Evolutionary conservation across 768 basidiomycete genomes (phyloP).

Genomic region (Paxillus rubicundulus): DNA sequence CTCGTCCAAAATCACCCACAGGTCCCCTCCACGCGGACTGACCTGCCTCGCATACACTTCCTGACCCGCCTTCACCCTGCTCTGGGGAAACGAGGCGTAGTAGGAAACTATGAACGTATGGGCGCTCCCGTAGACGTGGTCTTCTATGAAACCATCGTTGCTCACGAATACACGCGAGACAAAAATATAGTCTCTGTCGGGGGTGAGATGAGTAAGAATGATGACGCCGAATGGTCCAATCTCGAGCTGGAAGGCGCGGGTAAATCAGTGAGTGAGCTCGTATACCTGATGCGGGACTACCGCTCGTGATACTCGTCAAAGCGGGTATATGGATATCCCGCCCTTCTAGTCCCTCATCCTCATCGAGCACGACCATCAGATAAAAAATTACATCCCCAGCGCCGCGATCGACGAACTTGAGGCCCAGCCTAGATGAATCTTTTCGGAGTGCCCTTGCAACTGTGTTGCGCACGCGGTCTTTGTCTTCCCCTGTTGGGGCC

Average conservation of each 20-base stretch:
- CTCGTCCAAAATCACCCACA: conserved; percentile 40
- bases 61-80: conserved; percentile 22
- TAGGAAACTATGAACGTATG: conserved; percentile 50
- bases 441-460: conserved; percentile 40
- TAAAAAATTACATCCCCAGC: conserved; percentile 32
- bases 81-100: conserved; percentile 33
- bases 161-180: conserved; percentile 53
- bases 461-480: conserved; percentile 25
- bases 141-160: conserved; percentile 35
- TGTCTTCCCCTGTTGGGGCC: conserved; percentile 36
- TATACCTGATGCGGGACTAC: too few relatives aligned
- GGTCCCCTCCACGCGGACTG: conserved; percentile 47
- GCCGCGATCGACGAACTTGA: conserved; percentile 40
- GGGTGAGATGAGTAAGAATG: conserved; percentile 39
- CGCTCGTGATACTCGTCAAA: conserved; percentile 27
- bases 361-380: conserved; percentile 43
- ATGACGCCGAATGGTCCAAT: conserved; percentile 22
- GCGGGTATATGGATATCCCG: conserved; percentile 30
- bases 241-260: conserved; percentile 17
- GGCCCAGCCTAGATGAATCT: conserved; percentile 23
- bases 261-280: not conserved
- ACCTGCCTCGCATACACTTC: conserved; percentile 49
- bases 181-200: conserved; percentile 36
- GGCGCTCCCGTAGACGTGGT: conserved; percentile 53
- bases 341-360: conserved; percentile 35